Evolutionary conservation across 352 stramenopile species (phyloP), one percentile per base, ranked within the genome.

Genomic region (Globisporangium rhizosaccharum): DNA sequence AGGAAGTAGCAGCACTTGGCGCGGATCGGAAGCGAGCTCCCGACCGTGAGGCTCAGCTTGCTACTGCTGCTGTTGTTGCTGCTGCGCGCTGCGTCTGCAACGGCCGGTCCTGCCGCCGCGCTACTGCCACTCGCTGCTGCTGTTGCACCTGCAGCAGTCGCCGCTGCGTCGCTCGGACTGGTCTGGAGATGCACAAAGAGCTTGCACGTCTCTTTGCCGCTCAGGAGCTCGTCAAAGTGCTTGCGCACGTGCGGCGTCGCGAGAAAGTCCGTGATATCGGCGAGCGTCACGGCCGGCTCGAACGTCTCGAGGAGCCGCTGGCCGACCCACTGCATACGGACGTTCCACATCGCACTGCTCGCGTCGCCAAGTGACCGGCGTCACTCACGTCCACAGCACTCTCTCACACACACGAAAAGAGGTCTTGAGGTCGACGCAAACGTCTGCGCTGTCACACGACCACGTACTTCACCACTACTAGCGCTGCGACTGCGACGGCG

Each of bases 1-100:
- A 95, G 58, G 42, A 95, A 94, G 66, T 92, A 95, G 60, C 84
- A 93, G 59, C 82, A 94, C 60, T 92, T 95, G 45, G 75, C 59
- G 49, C 74, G 76, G 50, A 95, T 87, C 15, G 83, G 78, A 0
- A 91, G 66, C 17, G 82, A 85, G 23, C 53, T 81, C 14, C 85
- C 85, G n/a, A 88, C 62, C 0, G 81, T 89, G 41, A 90, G 62
- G 59, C 81, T 79, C 18, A 92, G 61, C 65, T 88, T 92, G 53
- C 60, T 76, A 30, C 28, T 66, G 33, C 39, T 51, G 62, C 63
- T 56, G 65, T 73, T 68, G 67, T 65, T 70, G 57, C 30, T 53
- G 33, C 20, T 48, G 18, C n/a, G 37, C 12, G 46, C 9, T 8
- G 23, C 33, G 10, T 39, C 33, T 14, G 33, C 33, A 8, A 39